Evolutionary conservation across 495 filamentous ascomycete species (phyloP).

Genomic region (Endocarpon pusillum): DNA sequence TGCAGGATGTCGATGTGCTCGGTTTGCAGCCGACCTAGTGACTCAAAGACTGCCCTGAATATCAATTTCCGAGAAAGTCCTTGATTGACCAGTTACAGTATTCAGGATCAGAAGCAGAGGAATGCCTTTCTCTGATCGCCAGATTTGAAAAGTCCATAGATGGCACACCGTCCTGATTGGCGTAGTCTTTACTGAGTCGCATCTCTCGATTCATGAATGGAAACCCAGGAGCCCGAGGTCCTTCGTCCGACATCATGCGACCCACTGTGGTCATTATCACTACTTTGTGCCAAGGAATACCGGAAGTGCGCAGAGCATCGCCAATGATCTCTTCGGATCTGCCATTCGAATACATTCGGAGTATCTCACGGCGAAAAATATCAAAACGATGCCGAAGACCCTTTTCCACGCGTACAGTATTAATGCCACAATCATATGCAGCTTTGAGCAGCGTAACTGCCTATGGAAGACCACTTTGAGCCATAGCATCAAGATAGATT

Average conservation of each 20-base stretch:
- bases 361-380: no score
- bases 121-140: background rate
- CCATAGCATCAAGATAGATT: no score
- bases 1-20: slow-evolving; percentile 48
- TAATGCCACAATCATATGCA: slow-evolving; percentile 29
- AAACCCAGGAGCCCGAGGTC: no score
- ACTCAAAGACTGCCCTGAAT: slow-evolving; percentile 38
- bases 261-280: no score
- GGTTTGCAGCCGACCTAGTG: slow-evolving; percentile 36
- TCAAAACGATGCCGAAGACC: no score
- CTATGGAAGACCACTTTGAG: no score
- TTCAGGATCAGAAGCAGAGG: no score
- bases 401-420: no score
- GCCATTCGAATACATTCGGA: slow-evolving; percentile 24
- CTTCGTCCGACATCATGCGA: slow-evolving; percentile 14
- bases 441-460: slow-evolving; percentile 21
- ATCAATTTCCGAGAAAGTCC: slow-evolving; percentile 42
- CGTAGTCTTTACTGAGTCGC: slow-evolving; percentile 24
- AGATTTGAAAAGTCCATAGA: no score
- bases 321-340: slow-evolving; percentile 18
- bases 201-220: no score
- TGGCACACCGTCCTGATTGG: slow-evolving; percentile 24
- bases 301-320: no score
- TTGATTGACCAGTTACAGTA: slow-evolving; percentile 3
- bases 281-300: no score